Base-by-base conservation (phyloP, 2,329 filamentous ascomycete species). In the Fusarium subglutinans region DNA sequence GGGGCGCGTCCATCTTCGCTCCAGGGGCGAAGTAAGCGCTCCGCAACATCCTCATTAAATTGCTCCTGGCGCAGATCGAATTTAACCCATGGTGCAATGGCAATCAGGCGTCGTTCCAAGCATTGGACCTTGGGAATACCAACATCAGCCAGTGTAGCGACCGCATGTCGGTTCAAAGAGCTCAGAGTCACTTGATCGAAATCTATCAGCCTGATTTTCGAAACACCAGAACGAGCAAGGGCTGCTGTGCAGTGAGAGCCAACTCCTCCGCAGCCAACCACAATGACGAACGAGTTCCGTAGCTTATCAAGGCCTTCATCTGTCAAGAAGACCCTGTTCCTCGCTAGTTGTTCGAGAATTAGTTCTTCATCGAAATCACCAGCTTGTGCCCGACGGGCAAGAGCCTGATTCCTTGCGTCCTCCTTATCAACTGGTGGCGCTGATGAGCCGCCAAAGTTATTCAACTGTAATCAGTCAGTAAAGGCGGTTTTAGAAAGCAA, bases 161-260 rank as follows among this genome's bases (percentile, higher is more conserved):
- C 92, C 14, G 96, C 95, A 83, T 99, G 96, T n/a, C 96, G 88
- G 82, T 99, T 99, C 62, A 99, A 86, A 7, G 95, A 98, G 73
- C 94, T 97, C 50, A 99, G 87, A 1, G 95, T 97, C 40, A 99
- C 96, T 87, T 99, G 96, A 81, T 99, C 96, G 81, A 99, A 99
- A 82, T 99, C 96, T 76, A 99, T 91, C 43, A 99, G 89, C 2
- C 96, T 92, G 62, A 99, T 88, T 77, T 91, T 92, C n/a, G 93
- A 92, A 48, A 97, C 94, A 38, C 96, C 96, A 1, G 95, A 98
- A 37, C 96, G 92, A 10, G 94, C 93, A 37, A 99, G 90, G 8
- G 96, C 92, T 4, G 95, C 92, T 9, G 92, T 90, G 71, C 94
- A 95, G 85, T 99, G 97, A 12, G 95, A 98, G 51, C 96, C 96